These are phyloP conservation scores for Quercus agrifolia DNA, from an alignment of 306 rosid species.

Conservation along the genomic window DNA sequence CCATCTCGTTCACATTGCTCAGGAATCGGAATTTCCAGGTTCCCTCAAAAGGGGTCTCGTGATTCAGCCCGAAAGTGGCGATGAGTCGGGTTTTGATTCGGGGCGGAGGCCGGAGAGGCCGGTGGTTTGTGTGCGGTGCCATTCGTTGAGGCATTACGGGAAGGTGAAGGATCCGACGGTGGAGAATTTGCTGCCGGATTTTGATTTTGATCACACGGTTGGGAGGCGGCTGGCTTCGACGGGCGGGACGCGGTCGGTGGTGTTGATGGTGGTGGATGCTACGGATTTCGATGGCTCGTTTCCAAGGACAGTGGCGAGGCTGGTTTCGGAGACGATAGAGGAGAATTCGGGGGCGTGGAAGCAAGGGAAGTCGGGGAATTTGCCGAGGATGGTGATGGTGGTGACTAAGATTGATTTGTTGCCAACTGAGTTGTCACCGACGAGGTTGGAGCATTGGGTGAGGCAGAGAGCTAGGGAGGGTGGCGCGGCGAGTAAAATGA, in stretches of 20 bases:
- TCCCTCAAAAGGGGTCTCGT: conserved; percentile 67
- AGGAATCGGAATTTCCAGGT: conserved; percentile 65
- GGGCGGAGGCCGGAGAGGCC: conserved; percentile 38
- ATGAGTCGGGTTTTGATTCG: conserved; percentile 8
- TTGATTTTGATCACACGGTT: conserved; percentile 78
- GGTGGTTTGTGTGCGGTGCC: conserved; percentile 85
- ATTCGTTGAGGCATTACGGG: conserved; percentile 86
- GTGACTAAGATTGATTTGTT: conserved; percentile 75
- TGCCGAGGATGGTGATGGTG: conserved; percentile 85
- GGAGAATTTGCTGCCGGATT: conserved; percentile 86
- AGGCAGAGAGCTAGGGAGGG: conserved; percentile 91
- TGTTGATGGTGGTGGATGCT: conserved; percentile 79
- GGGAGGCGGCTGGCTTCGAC: conserved; percentile 71
- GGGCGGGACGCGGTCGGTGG: conserved; percentile 67
- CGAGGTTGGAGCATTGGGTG: conserved; percentile 79
- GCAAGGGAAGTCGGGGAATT: conserved; percentile 79
- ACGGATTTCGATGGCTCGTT: conserved; percentile 90
- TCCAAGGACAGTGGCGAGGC: conserved; percentile 68
- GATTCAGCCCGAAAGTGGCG: conserved; percentile 35
- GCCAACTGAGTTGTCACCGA: conserved; percentile 77
- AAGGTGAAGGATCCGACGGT: conserved; percentile 80
- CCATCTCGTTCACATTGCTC: conserved; percentile 54
- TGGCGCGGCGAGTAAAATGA: conserved; percentile 57
- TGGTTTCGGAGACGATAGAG: conserved; percentile 71
- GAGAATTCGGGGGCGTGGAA: conserved; percentile 68